Evolutionary conservation across 192 early-diverging fungal genomes (phyloP).

Genomic region (Umbelopsis sp.): DNA sequence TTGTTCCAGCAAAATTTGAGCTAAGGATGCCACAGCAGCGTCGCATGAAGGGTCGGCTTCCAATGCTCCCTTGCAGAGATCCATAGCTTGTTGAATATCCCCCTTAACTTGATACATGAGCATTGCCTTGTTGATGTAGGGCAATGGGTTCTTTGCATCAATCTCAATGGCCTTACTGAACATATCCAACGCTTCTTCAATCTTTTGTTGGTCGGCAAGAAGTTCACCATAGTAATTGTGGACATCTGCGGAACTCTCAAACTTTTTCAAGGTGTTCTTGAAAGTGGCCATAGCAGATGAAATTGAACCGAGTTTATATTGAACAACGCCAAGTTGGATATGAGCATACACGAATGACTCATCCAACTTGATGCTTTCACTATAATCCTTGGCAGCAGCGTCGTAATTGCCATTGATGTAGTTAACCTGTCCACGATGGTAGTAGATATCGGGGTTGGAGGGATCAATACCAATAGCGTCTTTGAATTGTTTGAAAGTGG

Average conservation of each 20-base stretch:
- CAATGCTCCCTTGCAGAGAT: conserved; percentile 76
- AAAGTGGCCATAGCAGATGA: conserved; percentile 76
- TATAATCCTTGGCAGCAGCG: conserved; percentile 85
- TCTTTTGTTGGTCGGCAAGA: conserved; percentile 81
- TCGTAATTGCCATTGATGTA: conserved; percentile 85
- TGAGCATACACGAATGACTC: conserved; percentile 84
- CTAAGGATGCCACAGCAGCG: conserved; percentile 82
- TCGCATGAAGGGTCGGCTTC: conserved; percentile 96
- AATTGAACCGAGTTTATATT: conserved; percentile 88
- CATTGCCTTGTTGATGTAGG: conserved; percentile 97
- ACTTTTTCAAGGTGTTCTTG: conserved; percentile 75
- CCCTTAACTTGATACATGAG: conserved; percentile 77
- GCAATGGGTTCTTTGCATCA: conserved; percentile 82
- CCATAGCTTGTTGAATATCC: conserved; percentile 75
- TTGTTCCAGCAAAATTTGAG: conserved; percentile 83
- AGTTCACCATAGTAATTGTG: conserved; percentile 99
- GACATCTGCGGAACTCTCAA: conserved; percentile 82
- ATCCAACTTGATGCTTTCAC: conserved; percentile 78
- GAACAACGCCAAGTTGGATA: conserved; percentile 93
- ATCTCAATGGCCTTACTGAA: conserved; percentile 91
- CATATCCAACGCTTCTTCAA: conserved; percentile 78
- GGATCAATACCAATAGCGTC: conserved; percentile 66
- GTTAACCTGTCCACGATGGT: conserved; percentile 75
- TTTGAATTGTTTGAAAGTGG: conserved; percentile 70
- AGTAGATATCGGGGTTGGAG: conserved; percentile 87